Base-by-base conservation (phyloP, 2,329 filamentous ascomycete species). In the Aureobasidium subglaciale region DNA sequence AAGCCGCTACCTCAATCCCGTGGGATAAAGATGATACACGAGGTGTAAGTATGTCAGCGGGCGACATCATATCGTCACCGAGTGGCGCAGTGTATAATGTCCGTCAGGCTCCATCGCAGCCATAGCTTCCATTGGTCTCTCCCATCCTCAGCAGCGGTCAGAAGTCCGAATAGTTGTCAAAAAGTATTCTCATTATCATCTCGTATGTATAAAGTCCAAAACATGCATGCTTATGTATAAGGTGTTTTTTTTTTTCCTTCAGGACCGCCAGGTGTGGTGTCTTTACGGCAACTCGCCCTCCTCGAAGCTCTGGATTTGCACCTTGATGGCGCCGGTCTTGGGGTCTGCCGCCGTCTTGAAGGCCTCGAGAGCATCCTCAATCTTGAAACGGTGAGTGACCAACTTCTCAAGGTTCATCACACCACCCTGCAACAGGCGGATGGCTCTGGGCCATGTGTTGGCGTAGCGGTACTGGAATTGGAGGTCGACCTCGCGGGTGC, bases 401-500 rank as follows among this genome's bases (percentile, higher is more conserved):
- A 97, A 75, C 72, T 82, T 87, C 64, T 80, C 81, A 68, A 96
- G 75, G 68, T 95, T 84, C 64, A 97, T 81, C 4, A 96, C 82
- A 2, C 89, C 89, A 68, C 85, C 90, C 76, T 90, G 83, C 34
- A 97, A 80, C 61, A 97, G 76, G 45, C 91, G 82, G 63, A 97
- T 96, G 40, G 93, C 92, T 60, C 89, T 83, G 30, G 92, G 93
- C 92, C 92, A 97, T 20, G 90, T 96, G 76, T 97, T 96, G 75
- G 81, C 82, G 77, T 97, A 97, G 59, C 93, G 83, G 77, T 97
- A 97, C 76, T 97, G 92, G 72, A 96, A 93, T 75, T 95, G 89
- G 59, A 97, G 78, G 73, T 97, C 92, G 63, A 97, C 87, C 75
- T 97, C 93, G 61, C 88, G 82, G 5, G 91, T 92, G 65, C 87